Evolutionary conservation across 495 filamentous ascomycete genomes (phyloP), one percentile per base, ranked within the genome.

Genomic region (Penicillium argentinense): DNA sequence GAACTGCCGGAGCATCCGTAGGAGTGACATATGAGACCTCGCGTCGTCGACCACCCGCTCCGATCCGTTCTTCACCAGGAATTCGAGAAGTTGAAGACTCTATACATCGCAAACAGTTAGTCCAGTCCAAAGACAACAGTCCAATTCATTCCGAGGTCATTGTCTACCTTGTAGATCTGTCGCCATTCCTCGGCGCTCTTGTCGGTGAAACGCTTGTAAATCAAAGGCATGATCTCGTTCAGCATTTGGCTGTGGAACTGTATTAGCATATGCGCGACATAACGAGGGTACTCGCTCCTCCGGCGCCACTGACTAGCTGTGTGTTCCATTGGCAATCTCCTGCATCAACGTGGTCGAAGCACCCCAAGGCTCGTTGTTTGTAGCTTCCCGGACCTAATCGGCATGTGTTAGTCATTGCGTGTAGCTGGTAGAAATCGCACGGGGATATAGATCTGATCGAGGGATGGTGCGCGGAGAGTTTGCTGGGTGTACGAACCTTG

Each of bases 141-240:
- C 3, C 8, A 25, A 25, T 9, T 38, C 18, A 24, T 14, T 25
- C 17, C 36, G 9, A 56, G n/a, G n/a, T n/a, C n/a, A n/a, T n/a
- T n/a, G n/a, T n/a, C n/a, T n/a, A 85, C 84, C 78, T 99, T 99
- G 76, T 97, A 99, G 49, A 97, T 99, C 66, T 99, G 93, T 51
- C 95, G 83, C 93, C 93, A 99, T 68, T 99, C 93, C 63, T 99
- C 93, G 33, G 95, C 91, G 14, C 89, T 78, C 72, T 99, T 99
- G 63, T 99, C 93, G 42, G 93, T 99, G 61, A 99, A 99, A 37
- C 93, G 86, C 62, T 95, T 95, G 75, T 99, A 99, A 56, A 99
- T 96, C 88, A 99, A 88, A 36, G 93, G 93, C 93, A 99, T 99
- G 63, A 99, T 97, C 68, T 99, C 93, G 64, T 96, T 97, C 25